Evolutionary conservation across 805 yeast genomes (phyloP), one percentile per base, ranked within the genome.

Genomic region (Kregervanrija delftensis): DNA sequence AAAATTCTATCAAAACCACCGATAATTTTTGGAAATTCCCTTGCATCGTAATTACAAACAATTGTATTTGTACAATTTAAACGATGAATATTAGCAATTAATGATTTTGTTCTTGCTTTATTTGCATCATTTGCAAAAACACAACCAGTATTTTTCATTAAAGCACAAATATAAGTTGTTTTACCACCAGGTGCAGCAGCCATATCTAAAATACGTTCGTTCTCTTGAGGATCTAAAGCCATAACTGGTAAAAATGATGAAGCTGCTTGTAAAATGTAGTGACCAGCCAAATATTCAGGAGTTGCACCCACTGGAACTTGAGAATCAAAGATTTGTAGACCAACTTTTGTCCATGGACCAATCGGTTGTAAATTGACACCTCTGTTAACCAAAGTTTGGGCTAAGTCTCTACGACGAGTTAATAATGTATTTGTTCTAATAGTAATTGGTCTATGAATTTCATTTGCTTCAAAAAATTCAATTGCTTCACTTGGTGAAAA

Each of bases 241-340:
- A 93, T 87, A 15, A 90, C 96, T 8, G 99, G 99, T 60, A 93
- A 70, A 67, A 91, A 93, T 9, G 98, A 90, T 5, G 97, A 90
- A 16, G 99, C 99, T 37, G 99, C 99, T 68, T 93, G 99, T 57
- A 93, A 71, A 50, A 93, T 93, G 68, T 93, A 93, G 61, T 93
- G 96, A 59, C 99, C 99, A 11, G 98, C 95, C 59, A 93, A 73
- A 63, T 93, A 93, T 68, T 93, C 99, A 37, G 99, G 99, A 8
- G 99, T 93, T 38, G 99, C 99, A 66, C 99, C 99, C 55, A 93
- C 86, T 37, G 99, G 99, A n/a, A 93, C 98, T 65, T 90, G 98
- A 17, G 98, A 90, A 62, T 93, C 99, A 63, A 91, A 93, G 43
- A 93, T 83, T 67, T 93, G 99, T 53, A 93, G 73, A 50, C 99